A percentile compares a stretch with the other conserved stretches of the same genome.
Evolutionary conservation across 2,329 filamentous ascomycete species (phyloP).

Genomic region (Neurospora crassa): DNA sequence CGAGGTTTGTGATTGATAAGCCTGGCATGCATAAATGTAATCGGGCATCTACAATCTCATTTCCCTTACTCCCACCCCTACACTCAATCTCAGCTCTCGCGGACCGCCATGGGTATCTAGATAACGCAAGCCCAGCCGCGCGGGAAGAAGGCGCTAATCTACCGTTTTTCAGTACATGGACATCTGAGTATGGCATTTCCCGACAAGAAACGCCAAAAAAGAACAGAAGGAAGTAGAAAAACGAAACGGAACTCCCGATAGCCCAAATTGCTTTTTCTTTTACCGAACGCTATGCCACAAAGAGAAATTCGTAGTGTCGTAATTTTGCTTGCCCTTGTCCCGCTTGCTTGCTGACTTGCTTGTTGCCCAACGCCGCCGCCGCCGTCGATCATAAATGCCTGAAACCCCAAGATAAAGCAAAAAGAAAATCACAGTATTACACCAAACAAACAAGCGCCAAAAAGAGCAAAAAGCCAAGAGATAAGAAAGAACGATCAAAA

Average conservation of each 20-base stretch:
- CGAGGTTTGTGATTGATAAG: neutral
- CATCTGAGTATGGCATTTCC: neutral
- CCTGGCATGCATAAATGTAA: neutral
- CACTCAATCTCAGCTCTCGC: neutral
- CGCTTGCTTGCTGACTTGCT: neutral
- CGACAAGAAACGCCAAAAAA: neutral
- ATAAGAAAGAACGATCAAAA: neutral
- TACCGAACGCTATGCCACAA: neutral
- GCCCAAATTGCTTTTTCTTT: neutral
- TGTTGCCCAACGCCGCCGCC: neutral
- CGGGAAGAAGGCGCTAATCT: neutral
- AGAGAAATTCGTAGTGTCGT: neutral
- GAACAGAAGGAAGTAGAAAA: neutral
- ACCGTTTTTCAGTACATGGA: neutral
- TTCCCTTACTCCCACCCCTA: too few species aligned
- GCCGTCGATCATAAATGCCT: neutral
- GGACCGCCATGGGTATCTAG: neutral
- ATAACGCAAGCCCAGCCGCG: neutral
- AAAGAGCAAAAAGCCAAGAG: neutral
- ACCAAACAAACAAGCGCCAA: neutral
- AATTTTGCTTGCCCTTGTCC: neutral
- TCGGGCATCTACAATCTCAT: neutral
- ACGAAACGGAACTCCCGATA: neutral
- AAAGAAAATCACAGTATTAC: neutral
- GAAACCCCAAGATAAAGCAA: neutral